Base-by-base conservation (phyloP, 2,329 filamentous ascomycete genomes). In the Ascochyta clinopodiicola region DNA sequence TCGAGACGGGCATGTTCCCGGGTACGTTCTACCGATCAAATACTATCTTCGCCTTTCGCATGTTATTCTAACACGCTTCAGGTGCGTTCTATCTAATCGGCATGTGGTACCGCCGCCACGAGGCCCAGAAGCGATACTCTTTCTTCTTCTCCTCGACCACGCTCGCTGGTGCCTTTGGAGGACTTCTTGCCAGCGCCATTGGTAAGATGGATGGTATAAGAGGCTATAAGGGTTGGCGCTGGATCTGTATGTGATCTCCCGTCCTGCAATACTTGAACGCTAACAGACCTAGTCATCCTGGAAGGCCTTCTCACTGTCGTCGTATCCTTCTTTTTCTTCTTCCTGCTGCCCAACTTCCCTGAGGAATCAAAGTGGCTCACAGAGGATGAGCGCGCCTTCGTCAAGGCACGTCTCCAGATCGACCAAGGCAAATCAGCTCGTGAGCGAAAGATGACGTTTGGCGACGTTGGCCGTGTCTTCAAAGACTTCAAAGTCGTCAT, bases 141-240 rank as follows among this genome's bases (percentile, higher is more conserved):
- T 93, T 98, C 80, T 98, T 98, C 82, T 98, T 98, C 81, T 88
- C 85, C 68, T 91, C 84, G 25, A 93, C 90, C 0, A 90, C 88
- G 0, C 79, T 94, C 3, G 90, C 90, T 1, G 90, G 90, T 29
- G 90, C 92, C 0, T 97, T 96, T 67, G 92, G 91, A 38, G 92
- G 92, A 2, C 82, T 97, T 1, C 82, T 97, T 4, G 93, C 93
- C 0, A 88, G 87, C 1, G 93, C 88, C 0, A 96, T 97, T 60
- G 91, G 91, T n/a, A 91, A 95, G 69, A 93, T 96, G 90, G 84
- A 92, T 61, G 84, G 84, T 3, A 61, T 90, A 10, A 76, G 80
- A 8, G 86, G 85, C 21, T 95, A 93, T 67, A 66, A 75, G 1
- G 90, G 88, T 9, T 95, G 91, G 91, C 80, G 90, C 12, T 93